Evolutionary conservation across 1,139 yeast species (phyloP), one percentile per base, ranked within the genome.

Genomic region (Magnusiomyces suaveolens): DNA sequence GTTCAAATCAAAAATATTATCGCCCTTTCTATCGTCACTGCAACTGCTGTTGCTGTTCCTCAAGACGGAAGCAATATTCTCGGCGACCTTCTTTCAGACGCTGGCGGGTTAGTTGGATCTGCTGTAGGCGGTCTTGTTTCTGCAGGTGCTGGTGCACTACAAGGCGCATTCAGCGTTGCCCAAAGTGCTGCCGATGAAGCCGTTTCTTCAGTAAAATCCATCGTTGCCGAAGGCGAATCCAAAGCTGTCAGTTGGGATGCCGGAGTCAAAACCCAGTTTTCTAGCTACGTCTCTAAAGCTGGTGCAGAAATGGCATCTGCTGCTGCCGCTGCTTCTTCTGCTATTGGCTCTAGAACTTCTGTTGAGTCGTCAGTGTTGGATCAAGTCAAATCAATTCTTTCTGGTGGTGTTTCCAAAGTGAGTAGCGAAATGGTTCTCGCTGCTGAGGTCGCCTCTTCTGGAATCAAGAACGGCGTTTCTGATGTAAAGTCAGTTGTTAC

Each of bases 191-290:
- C 48, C 24, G 24, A 46, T 2, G 21, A n/a, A 18, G 48, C 38
- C 23, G 38, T 29, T 12, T 10, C 18, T 21, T 20, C 23, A 2
- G 48, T 32, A 2, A 21, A 29, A 3, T 14, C 23, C 54, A 33
- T 55, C 59, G 41, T 36, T 10, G 41, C 41, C 18, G 18, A 36
- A 18, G 41, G 18, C 41, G 41, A 10, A 14, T 36, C 16, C n/a
- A n/a, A n/a, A 75, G 47, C 67, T 75, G 23, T 76, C 72, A 24
- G 75, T 66, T 55, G 73, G 71, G 32, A 24, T n/a, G n/a, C 47
- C 18, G 47, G 18, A 3, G 47, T 18, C 18, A 12, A 23, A 18
- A 43, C 32, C 29, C 25, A 23, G 14, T 23, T 24, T 25, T 25
- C 32, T 2, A 43, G 32, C 32, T 43, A 43, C 47, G 23, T 43